Percentiles rank a stretch among this genome's conserved stretches.
These are phyloP conservation scores for Erodium trifolium DNA, from an alignment of 441 rosid genomes.

Conservation along the genomic window DNA sequence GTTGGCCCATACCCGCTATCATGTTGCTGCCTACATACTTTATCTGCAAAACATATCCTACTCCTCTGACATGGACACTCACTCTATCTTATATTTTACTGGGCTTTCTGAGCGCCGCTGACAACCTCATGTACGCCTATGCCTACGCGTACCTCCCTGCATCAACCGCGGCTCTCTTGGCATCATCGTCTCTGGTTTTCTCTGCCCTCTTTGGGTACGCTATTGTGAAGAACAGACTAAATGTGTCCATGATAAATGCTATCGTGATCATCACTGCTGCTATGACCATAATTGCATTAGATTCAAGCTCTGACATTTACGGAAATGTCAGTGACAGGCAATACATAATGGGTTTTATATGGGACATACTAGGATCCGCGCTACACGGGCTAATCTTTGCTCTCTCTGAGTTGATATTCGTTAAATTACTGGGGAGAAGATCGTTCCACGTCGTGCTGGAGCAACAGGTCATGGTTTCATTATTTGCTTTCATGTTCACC, in stretches of 20 bases:
- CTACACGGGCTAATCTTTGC: conserved; percentile 82
- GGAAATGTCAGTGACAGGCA: conserved; percentile 37
- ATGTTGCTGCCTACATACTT: conserved; percentile 47
- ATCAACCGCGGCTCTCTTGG: conserved; percentile 72
- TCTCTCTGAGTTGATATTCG: conserved; percentile 63
- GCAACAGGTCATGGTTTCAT: conserved; percentile 72
- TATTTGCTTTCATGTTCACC: conserved; percentile 52
- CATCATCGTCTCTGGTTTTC: conserved; percentile 67
- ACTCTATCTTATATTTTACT: conserved; percentile 41
- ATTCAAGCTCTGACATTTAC: conserved; percentile 66
- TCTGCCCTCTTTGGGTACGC: conserved; percentile 57
- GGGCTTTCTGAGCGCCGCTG: conserved; percentile 66
- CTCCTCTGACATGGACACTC: conserved; percentile 46
- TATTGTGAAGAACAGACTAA: conserved; percentile 59
- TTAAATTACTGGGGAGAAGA: conserved; percentile 60
- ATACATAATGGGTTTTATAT: conserved; percentile 61
- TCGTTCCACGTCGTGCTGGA: conserved; percentile 80
- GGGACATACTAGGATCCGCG: conserved; percentile 74
- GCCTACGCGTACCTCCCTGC: conserved; percentile 87
- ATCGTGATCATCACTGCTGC: conserved; percentile 63
- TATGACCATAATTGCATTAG: conserved; percentile 62
- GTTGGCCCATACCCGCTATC: conserved; percentile 67
- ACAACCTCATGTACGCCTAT: conserved; percentile 74
- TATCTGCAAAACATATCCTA: conserved; percentile 37
- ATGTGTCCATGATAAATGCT: conserved; percentile 54